These are phyloP conservation scores for Camellia granthamiana DNA, from an alignment of 148 eudicot genomes.

Conservation along the genomic window DNA sequence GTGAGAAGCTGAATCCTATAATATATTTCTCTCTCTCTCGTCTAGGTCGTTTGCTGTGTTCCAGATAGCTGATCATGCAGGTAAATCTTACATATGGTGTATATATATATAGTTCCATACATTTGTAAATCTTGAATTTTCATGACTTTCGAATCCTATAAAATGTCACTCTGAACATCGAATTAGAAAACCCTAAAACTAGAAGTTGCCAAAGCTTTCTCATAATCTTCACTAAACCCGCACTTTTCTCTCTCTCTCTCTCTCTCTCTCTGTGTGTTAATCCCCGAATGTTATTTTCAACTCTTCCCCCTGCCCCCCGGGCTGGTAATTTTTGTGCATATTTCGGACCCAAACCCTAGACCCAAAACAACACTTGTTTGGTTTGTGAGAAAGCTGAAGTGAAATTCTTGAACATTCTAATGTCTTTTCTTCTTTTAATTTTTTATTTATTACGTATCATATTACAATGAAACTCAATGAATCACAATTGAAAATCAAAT, in stretches of 20 bases:
- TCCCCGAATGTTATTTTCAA: no score
- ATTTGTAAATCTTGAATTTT: not conserved
- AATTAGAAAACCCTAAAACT: not conserved
- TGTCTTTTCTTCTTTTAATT: no score
- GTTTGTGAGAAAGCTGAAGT: not conserved
- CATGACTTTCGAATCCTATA: not conserved
- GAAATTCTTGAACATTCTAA: not conserved
- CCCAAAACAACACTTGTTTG: not conserved
- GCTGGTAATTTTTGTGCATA: no score
- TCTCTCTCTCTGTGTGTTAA: no score
- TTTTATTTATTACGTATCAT: no score
- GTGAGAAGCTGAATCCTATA: no score
- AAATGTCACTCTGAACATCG: not conserved
- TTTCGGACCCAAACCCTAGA: not conserved
- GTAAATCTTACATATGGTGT: constrained; percentile 7
- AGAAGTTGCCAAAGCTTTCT: not conserved
- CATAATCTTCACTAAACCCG: not conserved
- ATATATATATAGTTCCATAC: not conserved
- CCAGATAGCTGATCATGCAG: constrained; percentile 21
- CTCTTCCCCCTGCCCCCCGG: no score
- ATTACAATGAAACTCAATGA: no score
- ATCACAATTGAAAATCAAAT: no score
- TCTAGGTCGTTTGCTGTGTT: not conserved
- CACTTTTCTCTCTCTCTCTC: no score
- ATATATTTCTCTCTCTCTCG: not conserved